Percentiles rank a stretch among this genome's conserved stretches.
Evolutionary conservation across 192 early-diverging fungal species (phyloP).

Genomic region (Coemansia sp.): DNA sequence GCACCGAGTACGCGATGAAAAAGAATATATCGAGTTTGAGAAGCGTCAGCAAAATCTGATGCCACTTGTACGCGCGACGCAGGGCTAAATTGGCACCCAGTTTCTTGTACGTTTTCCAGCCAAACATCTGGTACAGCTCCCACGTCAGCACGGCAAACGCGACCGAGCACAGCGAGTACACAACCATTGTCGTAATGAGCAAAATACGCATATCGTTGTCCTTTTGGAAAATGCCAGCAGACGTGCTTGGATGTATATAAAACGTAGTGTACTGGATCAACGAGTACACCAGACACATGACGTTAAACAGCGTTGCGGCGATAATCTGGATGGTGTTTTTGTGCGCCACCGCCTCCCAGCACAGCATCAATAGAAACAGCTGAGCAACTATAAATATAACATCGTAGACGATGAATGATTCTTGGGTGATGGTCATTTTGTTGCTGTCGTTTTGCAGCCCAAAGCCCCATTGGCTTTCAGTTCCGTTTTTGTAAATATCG

Average conservation of each 20-base stretch:
- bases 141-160: conserved; percentile 55
- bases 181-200: conserved; percentile 53
- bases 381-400: conserved; percentile 85
- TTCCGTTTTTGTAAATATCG: conserved; percentile 52
- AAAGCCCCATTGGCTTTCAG: conserved; percentile 54
- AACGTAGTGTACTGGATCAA: conserved; percentile 59
- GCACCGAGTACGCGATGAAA: conserved; percentile 75
- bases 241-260: conserved; percentile 47
- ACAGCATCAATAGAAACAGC: conserved; percentile 77
- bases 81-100: conserved; percentile 77
- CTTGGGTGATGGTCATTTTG: conserved; percentile 50
- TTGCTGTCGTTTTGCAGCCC: conserved; percentile 38
- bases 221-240: conserved; percentile 54
- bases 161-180: conserved; percentile 52
- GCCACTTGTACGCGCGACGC: conserved; percentile 72
- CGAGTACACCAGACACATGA: conserved; percentile 58
- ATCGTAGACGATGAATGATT: conserved; percentile 73
- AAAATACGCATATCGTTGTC: conserved; percentile 55
- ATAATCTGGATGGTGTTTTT: conserved; percentile 93
- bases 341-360: conserved; percentile 87
- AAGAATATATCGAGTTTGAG: conserved; percentile 82
- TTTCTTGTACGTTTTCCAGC: conserved; percentile 82
- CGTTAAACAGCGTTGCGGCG: conserved; percentile 61
- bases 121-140: conserved; percentile 75
- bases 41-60: conserved; percentile 78